Percentiles rank a stretch among this genome's conserved stretches.
These are phyloP conservation scores for Terana coerulea DNA, from an alignment of 768 basidiomycete genomes.

Conservation along the genomic window DNA sequence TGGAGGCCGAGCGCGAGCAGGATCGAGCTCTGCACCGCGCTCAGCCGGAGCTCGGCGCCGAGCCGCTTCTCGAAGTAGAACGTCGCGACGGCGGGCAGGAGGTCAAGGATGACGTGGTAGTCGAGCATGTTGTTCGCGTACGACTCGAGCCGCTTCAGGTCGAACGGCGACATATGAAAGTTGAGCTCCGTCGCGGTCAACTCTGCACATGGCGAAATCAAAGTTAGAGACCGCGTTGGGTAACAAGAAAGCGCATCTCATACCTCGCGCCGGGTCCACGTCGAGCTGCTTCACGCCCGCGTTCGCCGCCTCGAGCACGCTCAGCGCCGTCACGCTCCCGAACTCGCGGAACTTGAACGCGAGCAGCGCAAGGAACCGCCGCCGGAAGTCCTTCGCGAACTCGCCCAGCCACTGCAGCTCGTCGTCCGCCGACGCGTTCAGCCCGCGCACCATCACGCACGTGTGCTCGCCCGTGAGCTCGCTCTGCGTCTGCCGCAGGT, in stretches of 20 bases:
- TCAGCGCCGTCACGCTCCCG: conserved; percentile 80
- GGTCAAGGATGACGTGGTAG: conserved; percentile 93
- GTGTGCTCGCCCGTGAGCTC: conserved; percentile 97
- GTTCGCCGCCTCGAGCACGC: conserved; percentile 83
- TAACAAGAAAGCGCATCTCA: conserved; percentile 7
- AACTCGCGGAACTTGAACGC: conserved; percentile 97
- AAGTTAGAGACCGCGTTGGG: too few species aligned
- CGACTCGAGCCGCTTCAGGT: conserved; percentile 91
- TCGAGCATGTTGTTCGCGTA: conserved; percentile 96
- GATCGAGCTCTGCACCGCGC: conserved; percentile 89
- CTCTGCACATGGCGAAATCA: too few species aligned
- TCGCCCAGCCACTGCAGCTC: conserved; percentile 83
- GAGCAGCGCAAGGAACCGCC: conserved; percentile 82
- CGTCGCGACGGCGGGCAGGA: conserved; percentile 76
- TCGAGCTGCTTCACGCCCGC: conserved; percentile 48
- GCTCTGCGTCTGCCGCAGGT: conserved; percentile 89
- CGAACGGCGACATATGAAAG: conserved; percentile 80
- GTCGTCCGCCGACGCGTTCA: conserved; percentile 60
- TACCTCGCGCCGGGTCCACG: conserved; percentile 36
- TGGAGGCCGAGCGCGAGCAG: conserved; percentile 87
- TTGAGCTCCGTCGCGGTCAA: conserved; percentile 49
- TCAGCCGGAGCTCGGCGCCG: conserved; percentile 62
- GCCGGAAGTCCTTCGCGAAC: conserved; percentile 91
- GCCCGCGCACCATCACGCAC: conserved; percentile 88
- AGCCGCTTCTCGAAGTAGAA: conserved; percentile 81